Evolutionary conservation across 192 early-diverging fungal genomes (phyloP), one percentile per base, ranked within the genome.

Genomic region (Backusella liffmaniae): DNA sequence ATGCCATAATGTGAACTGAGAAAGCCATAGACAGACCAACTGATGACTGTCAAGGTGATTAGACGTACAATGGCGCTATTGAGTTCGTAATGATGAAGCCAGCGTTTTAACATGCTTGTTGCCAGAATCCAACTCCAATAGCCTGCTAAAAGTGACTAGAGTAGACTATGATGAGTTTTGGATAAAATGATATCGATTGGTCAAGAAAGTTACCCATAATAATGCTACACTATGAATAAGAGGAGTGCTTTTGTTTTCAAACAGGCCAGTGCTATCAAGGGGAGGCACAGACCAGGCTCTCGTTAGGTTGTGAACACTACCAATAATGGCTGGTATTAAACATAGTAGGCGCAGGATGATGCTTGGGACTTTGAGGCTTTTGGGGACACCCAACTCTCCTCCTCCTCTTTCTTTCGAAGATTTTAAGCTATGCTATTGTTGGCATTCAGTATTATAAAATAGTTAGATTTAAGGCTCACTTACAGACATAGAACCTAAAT

Each of bases 121-220:
- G 87, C 84, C 16, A 90, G 67, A 68, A 86, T 86, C 67, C 79
- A 86, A 70, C 86, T 87, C 89, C 89, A 90, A 59, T 86, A 82
- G 36, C 89, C 86, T 23, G 84, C 84, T 13, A 90, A 72, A 69
- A 84, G 49, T 37, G 87, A 90, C 89, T 90, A 68, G 15, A 74
- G n/a, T 5, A 23, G 18, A 29, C 32, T 12, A 32, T 34, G 46
- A 39, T 34, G 30, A 32, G 30, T 9, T 15, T 13, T 39, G 16
- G 26, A 30, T 26, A 42, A 35, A 16, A 30, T 29, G n/a, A 23
- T n/a, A 34, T 62, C 18, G 18, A 49, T 49, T 3, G 8, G 9
- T 23, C 3, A 32, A 76, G 4, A 79, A 18, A 71, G 44, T 0
- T 80, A 84, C 85, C 85, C 85, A 86, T 70, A 84, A 66, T 35